Base-by-base conservation (phyloP, 2,329 filamentous ascomycete genomes). In the Lecanoromycetidae sp. region DNA sequence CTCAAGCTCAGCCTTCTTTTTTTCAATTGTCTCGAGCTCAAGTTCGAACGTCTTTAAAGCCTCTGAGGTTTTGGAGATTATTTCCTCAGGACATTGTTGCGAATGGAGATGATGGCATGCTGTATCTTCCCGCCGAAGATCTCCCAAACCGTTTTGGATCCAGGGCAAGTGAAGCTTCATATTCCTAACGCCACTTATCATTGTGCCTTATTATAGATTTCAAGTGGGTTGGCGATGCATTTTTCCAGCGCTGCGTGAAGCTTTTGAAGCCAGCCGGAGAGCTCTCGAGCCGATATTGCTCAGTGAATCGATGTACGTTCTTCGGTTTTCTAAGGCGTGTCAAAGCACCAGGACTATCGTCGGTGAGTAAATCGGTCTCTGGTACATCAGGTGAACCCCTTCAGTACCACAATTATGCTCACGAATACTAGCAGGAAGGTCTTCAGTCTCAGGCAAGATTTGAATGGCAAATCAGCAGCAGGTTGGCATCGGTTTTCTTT, bases 391-490 rank as follows among this genome's bases (percentile, higher is more conserved):
- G 37, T 20, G 35, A 42, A 4, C 13, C 19, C 22, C 36, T 23
- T 7, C 8, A n/a, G 37, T 41, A 42, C 57, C 57, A 60, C 58
- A 61, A 15, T 54, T 53, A 46, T 60, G 55, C 25, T 57, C 57
- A 36, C 60, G 57, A 17, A 57, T 48, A 20, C 50, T 46, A 5
- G 63, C 30, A 5, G 65, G 64, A 5, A 68, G 60, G 2, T 59
- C 48, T 6, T 55, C 58, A 1, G 64, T 61, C 52, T 68, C 66
- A 15, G 50, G 52, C 48, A 66, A 67, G 30, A 64, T 55, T 3
- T 59, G 55, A 6, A n/a, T 63, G 61, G 40, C 65, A 68, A n/a
- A 65, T 66, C 22, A 52, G 57, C 0, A 68, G 58, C 10, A 69
- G 56, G 5, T 56, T 32, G 4, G 57, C 63, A 41, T 61, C 47